phyloP scores from a whole-genome alignment of 129 eudicot species.

The Flaveria ramosissima region DNA sequence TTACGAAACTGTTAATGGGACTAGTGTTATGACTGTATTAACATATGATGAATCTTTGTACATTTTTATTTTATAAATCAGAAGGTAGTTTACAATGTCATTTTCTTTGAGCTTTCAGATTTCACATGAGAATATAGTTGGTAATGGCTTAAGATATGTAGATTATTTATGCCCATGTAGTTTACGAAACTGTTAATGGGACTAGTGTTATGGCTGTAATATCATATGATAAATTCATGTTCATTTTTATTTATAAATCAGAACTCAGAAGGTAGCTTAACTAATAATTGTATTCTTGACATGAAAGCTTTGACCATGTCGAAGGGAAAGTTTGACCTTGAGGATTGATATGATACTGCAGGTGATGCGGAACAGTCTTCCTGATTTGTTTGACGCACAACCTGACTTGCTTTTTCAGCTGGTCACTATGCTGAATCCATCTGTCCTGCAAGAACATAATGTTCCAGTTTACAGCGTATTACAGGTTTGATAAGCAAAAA shows the following conservation, averaged over 20 bases:
- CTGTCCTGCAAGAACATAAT: slow-evolving; percentile 76
- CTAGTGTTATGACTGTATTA: background rate
- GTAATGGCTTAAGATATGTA: background rate
- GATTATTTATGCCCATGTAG: background rate
- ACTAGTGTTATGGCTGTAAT: background rate
- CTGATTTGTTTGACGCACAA: slow-evolving; percentile 96
- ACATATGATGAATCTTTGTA: background rate
- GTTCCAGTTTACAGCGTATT: slow-evolving; percentile 92
- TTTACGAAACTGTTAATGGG: background rate
- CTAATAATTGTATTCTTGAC: slow-evolving; percentile 1
- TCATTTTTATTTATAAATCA: background rate
- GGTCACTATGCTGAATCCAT: slow-evolving; percentile 97
- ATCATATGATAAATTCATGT: background rate
- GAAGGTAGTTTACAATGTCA: slow-evolving; percentile 1
- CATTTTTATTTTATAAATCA: background rate
- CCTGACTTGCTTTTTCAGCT: slow-evolving; percentile 97
- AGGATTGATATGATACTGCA: slow-evolving; percentile 36
- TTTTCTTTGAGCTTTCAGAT: background rate
- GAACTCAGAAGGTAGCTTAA: background rate
- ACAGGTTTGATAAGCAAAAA: slow-evolving; percentile 54
- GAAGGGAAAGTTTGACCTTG: slow-evolving; percentile 25
- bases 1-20: background rate
- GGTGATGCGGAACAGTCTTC: slow-evolving; percentile 91
- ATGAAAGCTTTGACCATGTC: slow-evolving; percentile 2
- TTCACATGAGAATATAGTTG: background rate